Base-by-base conservation (phyloP, 192 early-diverging fungal species). In the Lobosporangium transversale region DNA sequence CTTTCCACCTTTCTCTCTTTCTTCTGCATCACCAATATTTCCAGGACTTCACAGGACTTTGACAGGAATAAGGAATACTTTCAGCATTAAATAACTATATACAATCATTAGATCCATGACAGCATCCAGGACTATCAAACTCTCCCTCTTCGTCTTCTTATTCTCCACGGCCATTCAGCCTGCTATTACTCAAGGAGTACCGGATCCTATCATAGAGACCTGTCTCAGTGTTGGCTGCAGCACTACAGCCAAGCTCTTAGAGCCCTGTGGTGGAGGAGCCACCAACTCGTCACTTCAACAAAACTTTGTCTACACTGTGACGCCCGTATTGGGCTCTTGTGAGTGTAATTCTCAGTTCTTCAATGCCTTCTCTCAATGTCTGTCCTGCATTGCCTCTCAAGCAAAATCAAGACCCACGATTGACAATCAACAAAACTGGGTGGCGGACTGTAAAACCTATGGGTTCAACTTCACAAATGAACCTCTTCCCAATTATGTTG, bases 301-400 rank as follows among this genome's bases (percentile, higher is more conserved):
- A 6, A 51, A 67, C 44, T 2, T 44, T n/a, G 15, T 50, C 58
- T 76, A 67, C 64, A 62, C 71, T 2, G 63, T 65, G 5, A 76
- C 71, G 2, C 63, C 71, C 8, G 40, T 57, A 20, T 33, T 76
- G 8, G 71, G 71, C 32, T 67, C 64, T 7, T 76, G 71, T 37
- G 44, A 76, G 50, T 76, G 71, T 58, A 76, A 76, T 37, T 54
- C 53, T 17, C 37, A 62, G 29, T 76, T 76, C 53, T 76, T 45
- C 51, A 76, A 76, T 27, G 63, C 71, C 12, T 61, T 76, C 33
- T 55, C 57, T 0, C 15, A 11, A 5, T 76, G 73, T 47, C 59
- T 76, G 0, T 50, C 64, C 15, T 76, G 73, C 54, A 51, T 76
- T 29, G 8, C 49, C 17, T 67, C 73, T 18, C 64, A 76, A 37